phyloP scores from a whole-genome alignment of 495 filamentous ascomycete genomes.

The Astrothelium subdiscretum region DNA sequence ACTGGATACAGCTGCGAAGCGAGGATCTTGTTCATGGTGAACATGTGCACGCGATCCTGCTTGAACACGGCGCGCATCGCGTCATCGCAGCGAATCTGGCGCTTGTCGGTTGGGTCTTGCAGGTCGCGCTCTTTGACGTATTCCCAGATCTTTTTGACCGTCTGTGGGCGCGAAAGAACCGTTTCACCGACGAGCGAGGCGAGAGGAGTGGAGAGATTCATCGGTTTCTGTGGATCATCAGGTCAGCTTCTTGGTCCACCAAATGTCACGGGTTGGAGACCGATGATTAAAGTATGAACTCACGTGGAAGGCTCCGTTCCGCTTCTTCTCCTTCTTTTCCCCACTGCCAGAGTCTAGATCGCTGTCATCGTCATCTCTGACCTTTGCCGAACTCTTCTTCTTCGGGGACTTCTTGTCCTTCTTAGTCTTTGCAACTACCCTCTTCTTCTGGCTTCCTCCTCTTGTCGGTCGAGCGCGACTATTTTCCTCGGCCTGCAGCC shows the following conservation, averaged over 20 bases:
- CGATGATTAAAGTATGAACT: constrained; percentile 15
- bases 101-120: constrained; percentile 81
- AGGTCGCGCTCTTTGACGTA: constrained; percentile 80
- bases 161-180: constrained; percentile 82
- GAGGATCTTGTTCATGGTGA: constrained; percentile 86
- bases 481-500: constrained; percentile 88
- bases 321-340: constrained; percentile 38
- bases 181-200: constrained; percentile 47
- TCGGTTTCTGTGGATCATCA: constrained; percentile 42
- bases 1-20: constrained; percentile 53
- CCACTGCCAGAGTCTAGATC: constrained; percentile 53
- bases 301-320: constrained; percentile 61
- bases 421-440: constrained; percentile 27
- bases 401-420: constrained; percentile 57
- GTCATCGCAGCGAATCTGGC: constrained; percentile 88
- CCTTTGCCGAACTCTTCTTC: constrained; percentile 64
- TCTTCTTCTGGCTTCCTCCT: constrained; percentile 41
- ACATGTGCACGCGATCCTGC: constrained; percentile 87
- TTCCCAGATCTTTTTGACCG: constrained; percentile 89
- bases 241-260: not conserved
- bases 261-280: not conserved
- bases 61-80: constrained; percentile 83
- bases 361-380: constrained; percentile 69
- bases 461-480: constrained; percentile 58
- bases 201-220: constrained; percentile 54